Percentiles rank a stretch among this genome's conserved stretches.
phyloP scores from a whole-genome alignment of 768 basidiomycete genomes.

The Myochromella boudieri region DNA sequence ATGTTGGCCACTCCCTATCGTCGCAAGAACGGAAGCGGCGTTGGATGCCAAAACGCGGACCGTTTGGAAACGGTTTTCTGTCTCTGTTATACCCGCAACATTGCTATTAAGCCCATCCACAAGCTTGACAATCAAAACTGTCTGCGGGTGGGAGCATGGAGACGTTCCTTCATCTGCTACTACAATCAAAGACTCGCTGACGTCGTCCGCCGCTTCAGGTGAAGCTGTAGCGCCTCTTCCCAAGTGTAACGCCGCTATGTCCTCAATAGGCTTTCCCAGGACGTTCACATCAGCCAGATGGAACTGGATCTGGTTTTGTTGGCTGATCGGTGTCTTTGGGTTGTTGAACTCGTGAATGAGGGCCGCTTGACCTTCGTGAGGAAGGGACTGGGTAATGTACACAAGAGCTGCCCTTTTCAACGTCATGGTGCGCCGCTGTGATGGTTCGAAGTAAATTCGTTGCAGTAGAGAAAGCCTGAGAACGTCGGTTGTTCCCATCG shows the following conservation, averaged over 20 bases:
- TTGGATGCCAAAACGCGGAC: constrained; percentile 17
- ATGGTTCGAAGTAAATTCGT: background rate
- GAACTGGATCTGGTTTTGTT: constrained; percentile 5
- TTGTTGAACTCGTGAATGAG: constrained; percentile 12
- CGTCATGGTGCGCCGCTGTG: background rate
- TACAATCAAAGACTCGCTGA: constrained; percentile 12
- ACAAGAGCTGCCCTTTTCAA: constrained; percentile 10
- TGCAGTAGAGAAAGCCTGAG: constrained; percentile 5
- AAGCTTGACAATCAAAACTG: constrained; percentile 18
- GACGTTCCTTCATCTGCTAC: constrained; percentile 16
- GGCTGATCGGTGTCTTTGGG: constrained; percentile 1
- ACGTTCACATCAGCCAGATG: constrained; percentile 5
- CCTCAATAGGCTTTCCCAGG: constrained; percentile 8
- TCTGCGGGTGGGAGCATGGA: constrained; percentile 14
- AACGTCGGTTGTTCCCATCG: constrained; percentile 1
- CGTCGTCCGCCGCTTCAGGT: background rate
- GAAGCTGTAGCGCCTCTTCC: background rate
- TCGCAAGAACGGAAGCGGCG: constrained; percentile 9
- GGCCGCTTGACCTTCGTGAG: constrained; percentile 2
- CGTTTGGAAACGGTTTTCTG: constrained; percentile 4
- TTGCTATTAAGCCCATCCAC: background rate
- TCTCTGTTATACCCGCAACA: background rate
- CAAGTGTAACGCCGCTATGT: constrained; percentile 5
- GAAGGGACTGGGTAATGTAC: constrained; percentile 11
- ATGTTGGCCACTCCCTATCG: constrained; percentile 14